phyloP scores from a whole-genome alignment of 2,329 filamentous ascomycete genomes.

The Sporothrix euskadiensis region DNA sequence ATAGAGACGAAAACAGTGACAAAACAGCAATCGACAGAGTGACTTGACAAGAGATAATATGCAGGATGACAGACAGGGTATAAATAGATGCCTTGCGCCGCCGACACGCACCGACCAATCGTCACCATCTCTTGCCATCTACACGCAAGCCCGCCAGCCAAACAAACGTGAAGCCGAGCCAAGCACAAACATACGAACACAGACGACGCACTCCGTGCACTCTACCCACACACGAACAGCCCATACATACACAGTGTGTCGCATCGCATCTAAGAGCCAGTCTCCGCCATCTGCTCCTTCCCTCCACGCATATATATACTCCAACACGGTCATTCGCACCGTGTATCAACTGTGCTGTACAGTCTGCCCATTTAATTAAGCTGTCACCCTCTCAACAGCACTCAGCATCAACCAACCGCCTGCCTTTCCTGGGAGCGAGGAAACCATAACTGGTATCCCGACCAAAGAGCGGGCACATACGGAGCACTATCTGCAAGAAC shows the following conservation, averaged over 20 bases:
- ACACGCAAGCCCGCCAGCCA: neutral
- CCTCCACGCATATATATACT: neutral
- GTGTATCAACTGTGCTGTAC: neutral
- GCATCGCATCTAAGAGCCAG: neutral
- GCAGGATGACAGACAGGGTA: slow-evolving; percentile 8
- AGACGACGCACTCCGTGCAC: neutral
- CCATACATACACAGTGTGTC: neutral
- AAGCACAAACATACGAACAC: neutral
- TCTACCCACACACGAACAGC: neutral
- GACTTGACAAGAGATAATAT: neutral
- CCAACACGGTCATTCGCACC: neutral
- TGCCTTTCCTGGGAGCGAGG: slow-evolving; percentile 12
- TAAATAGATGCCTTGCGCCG: slow-evolving; percentile 22
- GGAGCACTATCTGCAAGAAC: neutral
- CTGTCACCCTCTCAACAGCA: slow-evolving; percentile 5
- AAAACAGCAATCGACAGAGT: neutral
- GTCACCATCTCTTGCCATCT: slow-evolving; percentile 11
- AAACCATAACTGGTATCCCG: neutral
- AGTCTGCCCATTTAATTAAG: slow-evolving; percentile 14
- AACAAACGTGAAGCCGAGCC: slow-evolving; percentile 4
- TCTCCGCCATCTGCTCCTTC: neutral
- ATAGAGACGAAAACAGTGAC: neutral
- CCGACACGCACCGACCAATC: slow-evolving; percentile 6
- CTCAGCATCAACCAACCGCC: slow-evolving; percentile 10
- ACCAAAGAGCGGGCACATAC: neutral